Base-by-base conservation (phyloP, 495 filamentous ascomycete genomes). In the Penicillium ucsense region DNA sequence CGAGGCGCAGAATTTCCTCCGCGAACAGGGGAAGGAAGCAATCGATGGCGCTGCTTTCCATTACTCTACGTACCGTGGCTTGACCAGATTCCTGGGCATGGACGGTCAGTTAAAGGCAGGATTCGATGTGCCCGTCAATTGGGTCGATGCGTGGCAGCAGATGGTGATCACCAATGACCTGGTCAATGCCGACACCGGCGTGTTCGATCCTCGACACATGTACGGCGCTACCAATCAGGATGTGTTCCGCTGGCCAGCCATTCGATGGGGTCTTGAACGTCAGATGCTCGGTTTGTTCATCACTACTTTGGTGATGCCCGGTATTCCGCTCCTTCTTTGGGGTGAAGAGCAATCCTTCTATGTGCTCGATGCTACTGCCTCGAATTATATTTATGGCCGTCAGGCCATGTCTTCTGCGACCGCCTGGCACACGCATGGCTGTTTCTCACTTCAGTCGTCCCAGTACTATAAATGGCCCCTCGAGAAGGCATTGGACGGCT, bases 301-400 rank as follows among this genome's bases (percentile, higher is more conserved):
- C 45, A 80, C 75, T 0, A 83, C 80, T 11, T 46, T 86, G 6
- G 59, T 80, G 43, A 67, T 86, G 51, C 84, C 84, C 3, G 84
- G 84, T 28, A 78, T 82, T 31, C 84, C 84, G 2, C 64, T 82
- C n/a, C 55, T 84, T 7, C 61, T 79, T 10, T 88, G 79, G 73
- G 84, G 84, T 38, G 84, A 88, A 50, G 84, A 88, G 58, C 84
- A 88, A 53, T 77, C 67, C 2, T 79, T 83, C 28, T 86, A 88
- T 45, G 61, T 82, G 3, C 59, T 86, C 3, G 84, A 86, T 51
- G 81, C 75, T 45, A 84, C 80, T 1, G 83, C 82, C 10, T 55
- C 59, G 45, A 85, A 86, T 56, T 88, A 88, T 63, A 72, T 88
- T 45, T 86, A 79, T 54, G 84, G 84, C 6, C 75, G 84, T 44